Percentiles rank a stretch among this genome's conserved stretches.
These are phyloP conservation scores for Nicotiana rustica DNA, from an alignment of 305 asterid species.

Conservation along the genomic window DNA sequence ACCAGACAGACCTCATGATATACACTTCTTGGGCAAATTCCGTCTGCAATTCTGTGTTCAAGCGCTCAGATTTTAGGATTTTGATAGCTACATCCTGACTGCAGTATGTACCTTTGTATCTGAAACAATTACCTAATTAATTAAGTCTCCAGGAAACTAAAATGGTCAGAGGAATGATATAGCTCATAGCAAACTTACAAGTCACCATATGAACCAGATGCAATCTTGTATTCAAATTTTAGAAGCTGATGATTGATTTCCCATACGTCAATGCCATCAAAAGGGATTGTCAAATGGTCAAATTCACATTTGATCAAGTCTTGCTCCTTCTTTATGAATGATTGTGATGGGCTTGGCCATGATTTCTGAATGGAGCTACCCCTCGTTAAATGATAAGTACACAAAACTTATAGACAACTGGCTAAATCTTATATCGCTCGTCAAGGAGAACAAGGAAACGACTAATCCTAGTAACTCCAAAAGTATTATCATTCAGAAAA, in stretches of 20 bases:
- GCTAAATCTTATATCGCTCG: neutral
- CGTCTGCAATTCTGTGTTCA: constrained; percentile 54
- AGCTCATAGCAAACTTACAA: constrained; percentile 45
- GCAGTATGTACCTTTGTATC: constrained; percentile 41
- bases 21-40: constrained; percentile 64
- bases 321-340: constrained; percentile 39
- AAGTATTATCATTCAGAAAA: constrained; percentile 22
- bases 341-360: constrained; percentile 34
- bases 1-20: constrained; percentile 52
- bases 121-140: constrained; percentile 26
- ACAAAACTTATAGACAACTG: constrained; percentile 9
- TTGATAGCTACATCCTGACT: constrained; percentile 63
- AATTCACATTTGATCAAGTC: constrained; percentile 47
- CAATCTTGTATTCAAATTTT: constrained; percentile 50
- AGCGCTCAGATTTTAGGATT: constrained; percentile 57
- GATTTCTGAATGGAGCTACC: constrained; percentile 45
- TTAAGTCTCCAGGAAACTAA: constrained; percentile 15
- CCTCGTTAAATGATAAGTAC: constrained; percentile 25
- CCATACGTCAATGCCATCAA: constrained; percentile 60
- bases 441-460: neutral
- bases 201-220: constrained; percentile 61
- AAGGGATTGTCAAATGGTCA: constrained; percentile 56
- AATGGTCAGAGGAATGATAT: constrained; percentile 17
- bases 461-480: neutral
- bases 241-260: constrained; percentile 54